phyloP scores from a whole-genome alignment of 2,329 filamentous ascomycete genomes.

The Cladosporium austrohemisphaericum region DNA sequence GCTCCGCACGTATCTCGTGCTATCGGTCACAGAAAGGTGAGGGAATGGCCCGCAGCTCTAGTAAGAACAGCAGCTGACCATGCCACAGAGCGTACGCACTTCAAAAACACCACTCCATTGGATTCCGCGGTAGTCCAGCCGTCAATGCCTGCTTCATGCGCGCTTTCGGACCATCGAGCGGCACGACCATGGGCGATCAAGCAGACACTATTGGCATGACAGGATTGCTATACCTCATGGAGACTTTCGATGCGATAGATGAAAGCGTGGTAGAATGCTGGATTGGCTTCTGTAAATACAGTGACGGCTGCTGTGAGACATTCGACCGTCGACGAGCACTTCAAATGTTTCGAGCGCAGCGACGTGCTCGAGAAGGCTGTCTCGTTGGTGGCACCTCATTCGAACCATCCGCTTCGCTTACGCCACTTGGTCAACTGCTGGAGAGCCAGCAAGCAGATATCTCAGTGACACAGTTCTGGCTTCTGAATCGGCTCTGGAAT shows the following conservation, averaged over 20 bases:
- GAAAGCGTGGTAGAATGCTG: slow-evolving; percentile 44
- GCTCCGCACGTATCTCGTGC: slow-evolving; percentile 38
- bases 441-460: slow-evolving; percentile 44
- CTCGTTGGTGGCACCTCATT: slow-evolving; percentile 39
- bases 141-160: slow-evolving; percentile 40
- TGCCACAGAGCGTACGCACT: slow-evolving; percentile 39
- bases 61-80: neutral
- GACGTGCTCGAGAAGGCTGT: slow-evolving; percentile 25
- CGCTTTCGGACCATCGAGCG: slow-evolving; percentile 37
- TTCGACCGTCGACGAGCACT: slow-evolving; percentile 32
- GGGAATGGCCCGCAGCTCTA: neutral
- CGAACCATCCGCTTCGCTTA: slow-evolving; percentile 32
- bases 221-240: slow-evolving; percentile 42
- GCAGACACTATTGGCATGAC: slow-evolving; percentile 41
- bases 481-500: slow-evolving; percentile 42
- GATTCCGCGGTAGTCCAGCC: slow-evolving; percentile 40
- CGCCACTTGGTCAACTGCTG: slow-evolving; percentile 21
- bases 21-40: slow-evolving; percentile 28
- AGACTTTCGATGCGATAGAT: slow-evolving; percentile 43
- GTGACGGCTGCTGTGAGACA: slow-evolving; percentile 31
- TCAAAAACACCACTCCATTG: slow-evolving; percentile 41
- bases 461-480: slow-evolving; percentile 42
- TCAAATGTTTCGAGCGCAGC: slow-evolving; percentile 33
- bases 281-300: slow-evolving; percentile 37
- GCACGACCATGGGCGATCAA: slow-evolving; percentile 40